phyloP scores from a whole-genome alignment of 179 eudicot genomes.

The Heliamphora pulchella region DNA sequence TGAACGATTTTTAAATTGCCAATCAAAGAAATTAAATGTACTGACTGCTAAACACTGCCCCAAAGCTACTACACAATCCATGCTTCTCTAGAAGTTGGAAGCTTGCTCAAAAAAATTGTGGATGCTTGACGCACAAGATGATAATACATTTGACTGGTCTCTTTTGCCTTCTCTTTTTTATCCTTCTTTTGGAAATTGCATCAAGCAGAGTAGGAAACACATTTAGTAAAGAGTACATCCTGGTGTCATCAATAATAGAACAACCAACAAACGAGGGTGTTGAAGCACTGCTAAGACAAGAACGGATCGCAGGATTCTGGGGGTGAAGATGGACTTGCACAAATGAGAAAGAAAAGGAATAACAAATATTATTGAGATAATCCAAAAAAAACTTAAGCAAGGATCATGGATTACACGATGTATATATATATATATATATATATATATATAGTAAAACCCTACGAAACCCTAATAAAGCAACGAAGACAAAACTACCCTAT shows the following conservation, averaged over 20 bases:
- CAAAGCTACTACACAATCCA: neutral
- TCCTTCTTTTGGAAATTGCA: neutral
- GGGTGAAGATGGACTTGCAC: no score
- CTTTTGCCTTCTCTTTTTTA: neutral
- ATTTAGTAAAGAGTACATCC: neutral
- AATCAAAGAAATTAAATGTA: neutral
- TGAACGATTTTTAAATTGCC: neutral
- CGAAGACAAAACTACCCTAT: no score
- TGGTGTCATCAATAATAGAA: slow-evolving; percentile 2
- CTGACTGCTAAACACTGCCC: neutral
- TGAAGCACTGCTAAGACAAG: no score
- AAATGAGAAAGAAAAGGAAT: no score
- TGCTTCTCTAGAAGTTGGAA: neutral
- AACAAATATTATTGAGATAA: no score
- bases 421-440: no score
- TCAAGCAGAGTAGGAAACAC: neutral
- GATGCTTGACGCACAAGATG: neutral
- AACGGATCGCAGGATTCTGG: no score
- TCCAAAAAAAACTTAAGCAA: no score
- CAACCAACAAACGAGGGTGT: neutral
- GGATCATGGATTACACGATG: no score
- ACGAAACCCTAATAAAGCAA: no score
- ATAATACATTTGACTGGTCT: neutral
- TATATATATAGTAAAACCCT: no score
- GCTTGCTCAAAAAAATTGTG: neutral